Conservation (phyloP, 805 yeast species). For the Tetrapisispora pingtungensis region DNA sequence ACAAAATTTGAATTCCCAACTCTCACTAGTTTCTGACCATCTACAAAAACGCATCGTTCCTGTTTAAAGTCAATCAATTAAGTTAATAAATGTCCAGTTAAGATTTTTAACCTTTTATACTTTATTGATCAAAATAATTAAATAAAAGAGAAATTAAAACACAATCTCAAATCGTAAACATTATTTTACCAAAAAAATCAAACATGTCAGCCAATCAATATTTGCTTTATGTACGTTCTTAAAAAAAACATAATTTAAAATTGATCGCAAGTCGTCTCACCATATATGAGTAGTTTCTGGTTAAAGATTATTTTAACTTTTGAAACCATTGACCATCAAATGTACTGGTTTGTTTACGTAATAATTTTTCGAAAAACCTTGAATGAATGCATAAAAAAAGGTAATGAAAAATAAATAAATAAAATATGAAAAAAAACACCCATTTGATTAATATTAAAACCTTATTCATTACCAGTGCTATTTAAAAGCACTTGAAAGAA, state of each 20-base stretch:
- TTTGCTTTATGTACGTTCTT: not conserved
- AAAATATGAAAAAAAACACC: conserved; percentile 1
- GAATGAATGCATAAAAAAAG: not conserved
- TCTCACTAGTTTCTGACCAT: no score
- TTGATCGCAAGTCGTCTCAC: conserved; percentile 28
- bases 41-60: no score
- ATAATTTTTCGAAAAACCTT: not conserved
- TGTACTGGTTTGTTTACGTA: conserved; percentile 9
- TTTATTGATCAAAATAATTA: not conserved
- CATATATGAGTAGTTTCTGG: conserved; percentile 21
- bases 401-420: not conserved
- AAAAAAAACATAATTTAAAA: not conserved
- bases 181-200: conserved; percentile 23
- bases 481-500: conserved; percentile 3
- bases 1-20: no score
- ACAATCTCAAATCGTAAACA: not conserved
- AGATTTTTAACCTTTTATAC: not conserved
- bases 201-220: conserved; percentile 25
- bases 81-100: no score
- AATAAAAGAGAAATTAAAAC: not conserved
- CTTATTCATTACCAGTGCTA: conserved; percentile 5
- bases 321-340: conserved; percentile 23
- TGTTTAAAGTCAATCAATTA: no score
- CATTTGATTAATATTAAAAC: conserved; percentile 5
- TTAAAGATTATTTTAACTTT: not conserved